These are phyloP conservation scores for Vairimorpha ceranae DNA, from an alignment of 371 early-diverging fungal genomes.

Conservation along the genomic window DNA sequence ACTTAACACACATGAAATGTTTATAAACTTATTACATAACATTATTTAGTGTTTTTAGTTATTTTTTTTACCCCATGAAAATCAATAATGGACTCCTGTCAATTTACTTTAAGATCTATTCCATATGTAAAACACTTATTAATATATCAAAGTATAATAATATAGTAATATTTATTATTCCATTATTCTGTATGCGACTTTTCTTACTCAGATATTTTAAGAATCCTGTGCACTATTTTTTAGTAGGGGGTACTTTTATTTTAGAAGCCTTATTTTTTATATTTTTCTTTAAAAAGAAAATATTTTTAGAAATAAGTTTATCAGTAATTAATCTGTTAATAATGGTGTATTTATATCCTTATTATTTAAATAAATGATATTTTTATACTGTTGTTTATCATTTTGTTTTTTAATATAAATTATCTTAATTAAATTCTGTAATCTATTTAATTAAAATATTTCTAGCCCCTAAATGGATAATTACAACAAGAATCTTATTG, in stretches of 20 bases:
- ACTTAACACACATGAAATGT: too few species aligned
- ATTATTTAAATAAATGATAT: too few species aligned
- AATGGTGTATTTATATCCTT: conserved; percentile 34
- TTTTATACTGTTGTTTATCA: too few species aligned
- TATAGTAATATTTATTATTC: neutral
- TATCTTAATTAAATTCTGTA: too few species aligned
- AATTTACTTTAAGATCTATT: neutral
- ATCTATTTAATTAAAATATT: neutral
- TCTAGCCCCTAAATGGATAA: conserved; percentile 39
- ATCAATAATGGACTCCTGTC: conserved; percentile 8
- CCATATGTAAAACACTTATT: neutral
- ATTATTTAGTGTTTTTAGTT: too few species aligned
- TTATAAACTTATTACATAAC: too few species aligned
- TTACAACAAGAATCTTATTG: conserved; percentile 22
- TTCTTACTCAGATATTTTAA: neutral
- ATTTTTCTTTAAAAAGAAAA: neutral
- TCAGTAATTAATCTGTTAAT: neutral
- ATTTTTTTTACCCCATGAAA: too few species aligned
- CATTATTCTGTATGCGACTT: neutral
- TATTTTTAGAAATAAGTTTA: neutral
- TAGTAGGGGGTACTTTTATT: neutral
- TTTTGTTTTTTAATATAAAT: too few species aligned
- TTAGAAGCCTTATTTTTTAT: conserved; percentile 2
- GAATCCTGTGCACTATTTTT: neutral
- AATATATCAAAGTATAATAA: neutral